Conservation (phyloP, 176 grass and related monocot species). For the Avena insularis region DNA sequence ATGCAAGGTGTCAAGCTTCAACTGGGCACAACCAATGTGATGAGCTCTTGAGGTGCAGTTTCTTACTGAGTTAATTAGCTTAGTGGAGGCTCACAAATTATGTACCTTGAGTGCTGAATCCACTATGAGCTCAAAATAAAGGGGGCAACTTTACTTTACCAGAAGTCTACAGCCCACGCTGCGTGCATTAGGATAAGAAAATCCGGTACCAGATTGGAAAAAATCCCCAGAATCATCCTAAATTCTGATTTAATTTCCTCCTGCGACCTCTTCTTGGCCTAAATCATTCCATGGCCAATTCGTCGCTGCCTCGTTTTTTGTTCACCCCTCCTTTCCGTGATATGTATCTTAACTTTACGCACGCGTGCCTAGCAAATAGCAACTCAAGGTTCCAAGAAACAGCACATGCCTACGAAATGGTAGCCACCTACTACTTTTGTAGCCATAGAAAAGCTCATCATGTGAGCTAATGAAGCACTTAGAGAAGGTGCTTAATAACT, state of each 20-base stretch:
- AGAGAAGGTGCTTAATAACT: conserved; percentile 4
- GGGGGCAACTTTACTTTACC: conserved; percentile 26
- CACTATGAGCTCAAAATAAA: conserved; percentile 34
- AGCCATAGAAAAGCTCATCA: conserved; percentile 42
- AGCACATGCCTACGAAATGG: conserved; percentile 18
- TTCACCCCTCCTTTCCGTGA: neutral
- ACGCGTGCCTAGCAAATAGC: neutral
- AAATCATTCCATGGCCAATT: conserved; percentile 21
- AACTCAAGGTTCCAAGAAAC: conserved; percentile 2
- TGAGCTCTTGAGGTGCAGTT: conserved; percentile 28
- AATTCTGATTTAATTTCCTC: neutral
- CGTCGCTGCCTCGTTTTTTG: neutral
- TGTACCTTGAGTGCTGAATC: conserved; percentile 42
- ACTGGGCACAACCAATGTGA: conserved; percentile 3
- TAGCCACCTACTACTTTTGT: conserved; percentile 30
- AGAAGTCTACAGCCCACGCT: neutral
- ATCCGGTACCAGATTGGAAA: neutral
- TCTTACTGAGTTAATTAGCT: conserved; percentile 39
- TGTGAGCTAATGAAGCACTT: conserved; percentile 51
- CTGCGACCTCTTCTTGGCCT: neutral
- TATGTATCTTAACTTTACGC: conserved; percentile 27
- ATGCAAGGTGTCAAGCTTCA: conserved; percentile 20
- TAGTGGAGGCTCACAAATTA: conserved; percentile 41
- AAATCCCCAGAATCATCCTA: conserved; percentile 24
- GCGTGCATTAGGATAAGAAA: conserved; percentile 28